A percentile compares a stretch with the other conserved stretches of the same genome.
These are phyloP conservation scores for Boletus sp. DNA, from an alignment of 768 basidiomycete genomes.

Conservation along the genomic window DNA sequence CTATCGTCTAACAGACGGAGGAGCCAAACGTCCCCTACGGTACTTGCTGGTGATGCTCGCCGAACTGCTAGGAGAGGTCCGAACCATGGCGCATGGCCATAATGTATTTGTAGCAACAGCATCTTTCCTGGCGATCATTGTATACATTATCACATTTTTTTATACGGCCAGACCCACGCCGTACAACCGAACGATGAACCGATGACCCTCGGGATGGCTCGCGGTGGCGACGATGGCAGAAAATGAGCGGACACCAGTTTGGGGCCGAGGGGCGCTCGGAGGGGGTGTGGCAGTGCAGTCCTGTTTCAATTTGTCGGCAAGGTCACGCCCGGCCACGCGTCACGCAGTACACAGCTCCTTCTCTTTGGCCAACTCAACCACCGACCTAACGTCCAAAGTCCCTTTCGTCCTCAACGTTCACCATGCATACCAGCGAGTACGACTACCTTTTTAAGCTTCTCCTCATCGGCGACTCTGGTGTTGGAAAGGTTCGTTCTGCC, in stretches of 20 bases:
- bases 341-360: conserved; percentile 31
- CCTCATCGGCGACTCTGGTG: conserved; percentile 93
- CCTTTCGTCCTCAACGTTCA: conserved; percentile 27
- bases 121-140: not conserved
- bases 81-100: too few species aligned
- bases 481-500: conserved; percentile 68
- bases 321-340: conserved; percentile 34
- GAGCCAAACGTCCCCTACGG: not conserved
- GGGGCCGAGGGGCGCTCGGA: conserved; percentile 1
- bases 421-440: conserved; percentile 91
- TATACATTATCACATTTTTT: not conserved
- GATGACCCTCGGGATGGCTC: not conserved
- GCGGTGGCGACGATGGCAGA: not conserved
- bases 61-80: not conserved
- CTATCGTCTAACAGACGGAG: not conserved
- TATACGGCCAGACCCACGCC: not conserved
- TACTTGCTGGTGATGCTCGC: not conserved
- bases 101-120: not conserved
- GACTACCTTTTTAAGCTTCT: conserved; percentile 96
- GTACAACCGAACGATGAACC: not conserved
- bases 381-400: conserved; percentile 30
- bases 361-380: conserved; percentile 33
- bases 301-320: conserved; percentile 11
- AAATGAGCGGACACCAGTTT: not conserved
- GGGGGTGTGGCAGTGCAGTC: conserved; percentile 25